Evolutionary conservation across 306 rosid species (phyloP).

Genomic region (Cicer arietinum): DNA sequence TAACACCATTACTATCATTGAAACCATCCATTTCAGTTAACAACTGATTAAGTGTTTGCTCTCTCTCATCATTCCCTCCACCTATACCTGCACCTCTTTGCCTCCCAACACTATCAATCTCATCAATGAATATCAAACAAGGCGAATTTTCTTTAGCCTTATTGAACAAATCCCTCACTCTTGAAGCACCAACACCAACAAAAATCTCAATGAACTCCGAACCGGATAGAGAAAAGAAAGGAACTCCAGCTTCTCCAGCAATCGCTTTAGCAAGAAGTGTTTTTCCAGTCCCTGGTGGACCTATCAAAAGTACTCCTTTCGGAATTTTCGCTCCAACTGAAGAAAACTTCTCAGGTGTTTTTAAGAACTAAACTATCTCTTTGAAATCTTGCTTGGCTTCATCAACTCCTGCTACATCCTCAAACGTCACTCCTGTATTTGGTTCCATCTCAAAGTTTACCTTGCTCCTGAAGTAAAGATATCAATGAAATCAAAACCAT

Average conservation of each 20-base stretch:
- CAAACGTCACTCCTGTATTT: slow-evolving; percentile 80
- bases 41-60: slow-evolving; percentile 79
- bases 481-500: slow-evolving; percentile 10
- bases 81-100: slow-evolving; percentile 90
- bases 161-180: slow-evolving; percentile 81
- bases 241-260: slow-evolving; percentile 92
- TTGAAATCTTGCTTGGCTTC: slow-evolving; percentile 89
- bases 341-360: slow-evolving; percentile 79
- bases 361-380: slow-evolving; percentile 80
- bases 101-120: slow-evolving; percentile 85
- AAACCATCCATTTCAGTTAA: slow-evolving; percentile 92
- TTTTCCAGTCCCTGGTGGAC: slow-evolving; percentile 89
- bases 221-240: slow-evolving; percentile 81
- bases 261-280: slow-evolving; percentile 82
- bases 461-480: slow-evolving; percentile 55
- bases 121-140: slow-evolving; percentile 79
- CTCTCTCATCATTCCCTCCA: slow-evolving; percentile 86
- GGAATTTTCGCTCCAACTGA: slow-evolving; percentile 80
- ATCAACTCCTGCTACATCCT: slow-evolving; percentile 84
- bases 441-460: slow-evolving; percentile 89
- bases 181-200: slow-evolving; percentile 86
- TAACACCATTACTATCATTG: slow-evolving; percentile 67
- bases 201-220: slow-evolving; percentile 89
- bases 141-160: slow-evolving; percentile 77
- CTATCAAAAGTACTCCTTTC: slow-evolving; percentile 71